phyloP scores from a whole-genome alignment of 2,329 filamentous ascomycete species.

The Colletotrichum musicola region DNA sequence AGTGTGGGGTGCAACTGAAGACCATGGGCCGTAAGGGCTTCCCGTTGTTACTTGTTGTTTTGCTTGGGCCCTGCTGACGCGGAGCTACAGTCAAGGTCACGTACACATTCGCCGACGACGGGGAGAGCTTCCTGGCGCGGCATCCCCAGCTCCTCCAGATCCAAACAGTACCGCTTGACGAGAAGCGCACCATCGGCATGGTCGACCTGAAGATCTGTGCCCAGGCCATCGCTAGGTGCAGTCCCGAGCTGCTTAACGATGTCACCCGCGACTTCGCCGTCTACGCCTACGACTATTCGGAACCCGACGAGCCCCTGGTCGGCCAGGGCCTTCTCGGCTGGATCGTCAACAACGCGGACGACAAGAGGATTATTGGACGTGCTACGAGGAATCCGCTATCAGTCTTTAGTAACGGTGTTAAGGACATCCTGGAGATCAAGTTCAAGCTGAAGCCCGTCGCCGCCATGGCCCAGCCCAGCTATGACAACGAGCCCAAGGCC shows the following conservation, averaged over 20 bases:
- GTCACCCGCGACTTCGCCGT: conserved; percentile 90
- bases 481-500: conserved; percentile 42
- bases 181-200: conserved; percentile 84
- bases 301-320: conserved; percentile 91
- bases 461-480: conserved; percentile 61
- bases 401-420: conserved; percentile 84
- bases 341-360: conserved; percentile 63
- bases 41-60: conserved; percentile 16
- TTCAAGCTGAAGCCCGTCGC: conserved; percentile 83
- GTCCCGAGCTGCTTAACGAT: conserved; percentile 85
- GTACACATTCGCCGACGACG: conserved; percentile 93
- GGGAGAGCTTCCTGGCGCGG: conserved; percentile 88
- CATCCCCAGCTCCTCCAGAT: conserved; percentile 84
- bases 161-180: conserved; percentile 84
- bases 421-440: conserved; percentile 93
- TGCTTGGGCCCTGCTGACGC: conserved; percentile 22
- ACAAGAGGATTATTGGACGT: conserved; percentile 85
- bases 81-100: conserved; percentile 84
- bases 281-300: conserved; percentile 96
- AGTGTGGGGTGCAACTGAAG: conserved; percentile 68
- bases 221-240: conserved; percentile 81
- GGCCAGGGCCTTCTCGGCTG: conserved; percentile 96
- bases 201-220: conserved; percentile 90
- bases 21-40: conserved; percentile 74
- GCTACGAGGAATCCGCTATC: conserved; percentile 89